Evolutionary conservation across 345 rosid genomes (phyloP).

Genomic region (Gossypium raimondii): DNA sequence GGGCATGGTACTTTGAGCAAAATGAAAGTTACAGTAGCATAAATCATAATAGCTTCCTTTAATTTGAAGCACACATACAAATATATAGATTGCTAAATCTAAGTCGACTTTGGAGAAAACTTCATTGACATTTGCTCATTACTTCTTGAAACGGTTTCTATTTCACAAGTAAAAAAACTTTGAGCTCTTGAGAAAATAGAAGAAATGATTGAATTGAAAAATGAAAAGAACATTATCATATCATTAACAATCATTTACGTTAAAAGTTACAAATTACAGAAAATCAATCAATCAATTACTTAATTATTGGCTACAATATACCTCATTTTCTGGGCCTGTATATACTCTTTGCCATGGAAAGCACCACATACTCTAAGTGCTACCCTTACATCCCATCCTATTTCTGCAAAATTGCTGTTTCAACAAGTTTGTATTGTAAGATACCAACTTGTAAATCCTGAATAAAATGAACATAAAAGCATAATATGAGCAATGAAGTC

Average conservation of each 20-base stretch:
- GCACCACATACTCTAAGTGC: slow-evolving; percentile 54
- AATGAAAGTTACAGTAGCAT: background rate
- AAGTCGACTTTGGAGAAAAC: background rate
- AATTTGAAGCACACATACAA: background rate
- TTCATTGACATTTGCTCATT: background rate
- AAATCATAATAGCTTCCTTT: background rate
- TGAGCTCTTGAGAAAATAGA: background rate
- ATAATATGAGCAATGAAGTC: background rate
- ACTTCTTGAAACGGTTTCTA: background rate
- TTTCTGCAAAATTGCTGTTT: slow-evolving; percentile 41
- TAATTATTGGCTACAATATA: slow-evolving; percentile 7
- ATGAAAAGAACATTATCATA: background rate
- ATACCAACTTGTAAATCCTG: background rate
- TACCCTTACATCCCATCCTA: slow-evolving; percentile 68
- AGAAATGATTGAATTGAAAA: slow-evolving; percentile 1
- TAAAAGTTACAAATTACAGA: background rate
- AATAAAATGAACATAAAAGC: background rate
- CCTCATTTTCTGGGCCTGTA: slow-evolving; percentile 65
- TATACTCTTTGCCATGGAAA: slow-evolving; percentile 50
- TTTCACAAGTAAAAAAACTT: background rate
- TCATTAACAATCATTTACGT: background rate
- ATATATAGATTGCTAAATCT: background rate
- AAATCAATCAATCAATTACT: background rate
- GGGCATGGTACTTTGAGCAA: background rate
- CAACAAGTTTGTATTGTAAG: slow-evolving; percentile 16